Conservation (phyloP, 768 basidiomycete species). For the Pholiota molesta region DNA sequence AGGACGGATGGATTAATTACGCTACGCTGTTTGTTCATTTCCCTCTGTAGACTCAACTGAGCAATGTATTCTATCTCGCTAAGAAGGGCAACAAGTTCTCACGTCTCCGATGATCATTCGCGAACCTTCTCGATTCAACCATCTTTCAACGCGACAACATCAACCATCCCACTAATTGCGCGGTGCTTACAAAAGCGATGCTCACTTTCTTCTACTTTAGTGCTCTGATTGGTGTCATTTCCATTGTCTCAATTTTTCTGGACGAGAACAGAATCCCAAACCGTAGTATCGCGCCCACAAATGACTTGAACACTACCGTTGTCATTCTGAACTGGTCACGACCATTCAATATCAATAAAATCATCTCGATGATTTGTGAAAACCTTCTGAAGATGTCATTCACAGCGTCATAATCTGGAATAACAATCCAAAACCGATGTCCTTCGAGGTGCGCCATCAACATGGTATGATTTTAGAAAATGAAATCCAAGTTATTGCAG, state of each 20-base stretch:
- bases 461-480: not conserved
- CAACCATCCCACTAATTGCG: not conserved
- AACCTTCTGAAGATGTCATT: conserved; percentile 43
- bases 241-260: conserved; percentile 8
- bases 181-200: conserved; percentile 8
- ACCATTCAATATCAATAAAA: conserved; percentile 59
- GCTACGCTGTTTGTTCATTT: conserved; percentile 16
- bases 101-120: conserved; percentile 1
- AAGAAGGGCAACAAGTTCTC: conserved; percentile 10
- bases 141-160: not conserved
- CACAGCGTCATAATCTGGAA: conserved; percentile 63
- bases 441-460: conserved; percentile 40
- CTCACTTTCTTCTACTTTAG: conserved; percentile 14
- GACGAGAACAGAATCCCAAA: not conserved
- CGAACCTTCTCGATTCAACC: conserved; percentile 12
- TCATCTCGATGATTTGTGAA: conserved; percentile 54
- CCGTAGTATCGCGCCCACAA: not conserved
- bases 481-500: not conserved
- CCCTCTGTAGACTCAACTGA: conserved; percentile 12
- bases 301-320: conserved; percentile 45
- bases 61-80: conserved; percentile 16
- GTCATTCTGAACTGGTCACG: conserved; percentile 72
- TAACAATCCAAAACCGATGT: conserved; percentile 50
- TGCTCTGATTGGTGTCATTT: conserved; percentile 4
- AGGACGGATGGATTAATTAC: conserved; percentile 83